Evolutionary conservation across 306 rosid genomes (phyloP).

Genomic region (Prunus padus): DNA sequence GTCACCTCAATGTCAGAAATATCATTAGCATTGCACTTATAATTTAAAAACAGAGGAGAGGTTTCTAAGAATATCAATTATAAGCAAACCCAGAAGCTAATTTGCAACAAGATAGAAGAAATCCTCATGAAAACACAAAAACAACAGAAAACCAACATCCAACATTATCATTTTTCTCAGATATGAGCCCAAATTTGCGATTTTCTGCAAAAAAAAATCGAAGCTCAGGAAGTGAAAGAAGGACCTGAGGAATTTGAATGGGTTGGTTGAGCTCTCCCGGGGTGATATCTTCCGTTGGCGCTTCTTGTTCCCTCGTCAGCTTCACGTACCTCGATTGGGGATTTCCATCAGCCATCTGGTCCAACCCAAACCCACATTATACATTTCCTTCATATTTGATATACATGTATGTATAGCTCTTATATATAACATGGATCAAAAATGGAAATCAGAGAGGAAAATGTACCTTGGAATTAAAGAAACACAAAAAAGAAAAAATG

Average conservation of each 20-base stretch:
- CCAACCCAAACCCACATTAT: conserved; percentile 1
- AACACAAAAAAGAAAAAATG: neutral
- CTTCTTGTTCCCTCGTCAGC: conserved; percentile 50
- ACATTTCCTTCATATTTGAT: neutral
- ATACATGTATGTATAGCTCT: neutral
- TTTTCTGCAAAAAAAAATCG: neutral
- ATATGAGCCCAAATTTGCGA: neutral
- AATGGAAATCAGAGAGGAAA: neutral
- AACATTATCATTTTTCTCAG: neutral
- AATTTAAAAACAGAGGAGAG: too few relatives aligned
- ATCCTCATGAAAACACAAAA: neutral
- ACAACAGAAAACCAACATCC: neutral
- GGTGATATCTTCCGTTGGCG: conserved; percentile 47
- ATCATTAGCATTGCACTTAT: neutral
- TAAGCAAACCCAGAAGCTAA: neutral
- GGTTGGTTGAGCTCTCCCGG: conserved; percentile 80
- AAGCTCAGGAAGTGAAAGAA: neutral
- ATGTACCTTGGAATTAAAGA: conserved; percentile 2
- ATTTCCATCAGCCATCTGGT: conserved; percentile 46
- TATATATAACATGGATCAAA: too few relatives aligned
- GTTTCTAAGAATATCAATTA: neutral
- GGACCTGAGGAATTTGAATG: conserved; percentile 59
- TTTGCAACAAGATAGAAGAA: neutral
- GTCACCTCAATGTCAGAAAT: neutral
- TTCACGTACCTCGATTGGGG: conserved; percentile 52